phyloP scores from a whole-genome alignment of 2,329 filamentous ascomycete species.

The Aspergillus luchuensis region DNA sequence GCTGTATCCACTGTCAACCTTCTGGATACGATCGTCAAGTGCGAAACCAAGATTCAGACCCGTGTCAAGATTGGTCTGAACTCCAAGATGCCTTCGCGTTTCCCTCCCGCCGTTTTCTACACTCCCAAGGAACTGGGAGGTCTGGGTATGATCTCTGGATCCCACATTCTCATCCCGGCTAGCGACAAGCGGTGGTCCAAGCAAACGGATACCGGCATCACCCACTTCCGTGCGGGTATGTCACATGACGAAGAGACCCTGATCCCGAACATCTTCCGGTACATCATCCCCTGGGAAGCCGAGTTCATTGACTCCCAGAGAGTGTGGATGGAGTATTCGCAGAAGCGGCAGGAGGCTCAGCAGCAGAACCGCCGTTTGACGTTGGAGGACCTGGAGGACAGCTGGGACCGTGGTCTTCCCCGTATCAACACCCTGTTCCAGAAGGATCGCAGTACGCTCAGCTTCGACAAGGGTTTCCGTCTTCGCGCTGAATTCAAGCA shows the following conservation, averaged over 20 bases:
- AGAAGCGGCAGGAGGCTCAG: constrained; percentile 94
- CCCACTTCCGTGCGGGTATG: constrained; percentile 97
- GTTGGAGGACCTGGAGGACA: constrained; percentile 94
- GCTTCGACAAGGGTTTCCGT: constrained; percentile 98
- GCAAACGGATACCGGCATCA: constrained; percentile 95
- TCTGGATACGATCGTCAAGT: constrained; percentile 97
- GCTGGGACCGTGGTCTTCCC: constrained; percentile 95
- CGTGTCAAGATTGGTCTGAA: constrained; percentile 98
- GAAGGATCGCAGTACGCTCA: constrained; percentile 93
- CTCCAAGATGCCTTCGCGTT: constrained; percentile 98
- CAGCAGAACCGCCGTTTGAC: constrained; percentile 95
- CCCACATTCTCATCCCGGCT: constrained; percentile 93
- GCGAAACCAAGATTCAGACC: constrained; percentile 98
- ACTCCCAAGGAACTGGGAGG: constrained; percentile 97
- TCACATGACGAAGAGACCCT: constrained; percentile 96
- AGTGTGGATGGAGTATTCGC: constrained; percentile 98
- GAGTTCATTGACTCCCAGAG: constrained; percentile 99
- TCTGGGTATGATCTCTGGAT: constrained; percentile 97
- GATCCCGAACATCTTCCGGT: constrained; percentile 98
- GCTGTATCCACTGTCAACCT: constrained; percentile 93
- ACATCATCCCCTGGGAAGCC: constrained; percentile 98
- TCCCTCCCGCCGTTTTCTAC: constrained; percentile 97
- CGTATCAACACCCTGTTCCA: constrained; percentile 99
- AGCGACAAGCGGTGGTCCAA: constrained; percentile 98
- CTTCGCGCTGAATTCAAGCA: constrained; percentile 95